Evolutionary conservation across 2,329 filamentous ascomycete species (phyloP).

Genomic region (Alternaria viburni): DNA sequence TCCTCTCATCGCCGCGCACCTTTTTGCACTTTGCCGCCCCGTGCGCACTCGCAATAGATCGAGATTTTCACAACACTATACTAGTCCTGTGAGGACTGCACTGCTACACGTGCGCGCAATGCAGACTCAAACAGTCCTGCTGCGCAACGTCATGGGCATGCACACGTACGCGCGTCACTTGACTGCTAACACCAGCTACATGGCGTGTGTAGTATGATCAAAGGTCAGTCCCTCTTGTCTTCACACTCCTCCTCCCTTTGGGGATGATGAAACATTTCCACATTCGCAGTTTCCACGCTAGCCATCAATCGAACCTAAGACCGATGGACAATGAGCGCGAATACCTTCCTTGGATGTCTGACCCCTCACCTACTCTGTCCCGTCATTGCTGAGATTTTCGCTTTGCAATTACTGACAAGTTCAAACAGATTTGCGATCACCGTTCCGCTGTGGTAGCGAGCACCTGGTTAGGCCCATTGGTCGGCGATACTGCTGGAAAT

Average conservation of each 20-base stretch:
- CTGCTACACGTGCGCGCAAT: neutral
- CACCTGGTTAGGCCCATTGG: neutral
- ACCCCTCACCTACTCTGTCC: slow-evolving; percentile 41
- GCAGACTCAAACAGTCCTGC: neutral
- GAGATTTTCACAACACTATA: neutral
- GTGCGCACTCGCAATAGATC: neutral
- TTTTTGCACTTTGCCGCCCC: neutral
- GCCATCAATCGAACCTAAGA: slow-evolving; percentile 69
- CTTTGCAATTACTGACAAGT: slow-evolving; percentile 25
- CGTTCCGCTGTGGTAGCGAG: rapidly evolving
- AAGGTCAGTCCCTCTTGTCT: slow-evolving; percentile 42
- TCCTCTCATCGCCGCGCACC: slow-evolving; percentile 1
- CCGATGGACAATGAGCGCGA: slow-evolving; percentile 70
- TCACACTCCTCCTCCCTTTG: slow-evolving; percentile 16
- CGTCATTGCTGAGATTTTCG: slow-evolving; percentile 6
- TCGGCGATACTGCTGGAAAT: neutral
- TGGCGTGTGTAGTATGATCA: neutral
- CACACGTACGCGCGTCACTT: neutral
- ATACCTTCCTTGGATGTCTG: slow-evolving; percentile 79
- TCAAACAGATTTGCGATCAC: slow-evolving; percentile 4
- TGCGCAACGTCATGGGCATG: neutral
- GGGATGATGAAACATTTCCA: slow-evolving; percentile 75
- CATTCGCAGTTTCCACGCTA: slow-evolving; percentile 93
- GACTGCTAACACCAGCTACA: neutral
- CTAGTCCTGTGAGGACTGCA: neutral